Evolutionary conservation across 2,329 filamentous ascomycete species (phyloP).

Genomic region (Stenocarpella maydis): DNA sequence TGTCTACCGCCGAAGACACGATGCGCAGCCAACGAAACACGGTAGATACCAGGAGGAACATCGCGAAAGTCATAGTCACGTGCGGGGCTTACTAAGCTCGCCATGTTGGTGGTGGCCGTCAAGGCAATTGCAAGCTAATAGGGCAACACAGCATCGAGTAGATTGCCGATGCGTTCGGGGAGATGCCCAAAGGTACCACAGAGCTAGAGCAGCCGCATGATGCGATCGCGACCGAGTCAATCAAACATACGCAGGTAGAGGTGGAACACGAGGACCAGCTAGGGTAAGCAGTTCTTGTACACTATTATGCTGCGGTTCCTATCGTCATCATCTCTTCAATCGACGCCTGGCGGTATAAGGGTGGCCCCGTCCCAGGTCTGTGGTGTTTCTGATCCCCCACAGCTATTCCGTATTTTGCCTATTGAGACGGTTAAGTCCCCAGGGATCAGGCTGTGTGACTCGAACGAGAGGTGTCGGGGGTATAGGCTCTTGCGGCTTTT

Average conservation of each 20-base stretch:
- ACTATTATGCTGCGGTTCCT: too few relatives aligned
- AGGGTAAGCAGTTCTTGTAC: too few relatives aligned
- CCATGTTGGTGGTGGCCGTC: too few relatives aligned
- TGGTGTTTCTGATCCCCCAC: neutral
- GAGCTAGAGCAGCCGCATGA: slow-evolving; percentile 28
- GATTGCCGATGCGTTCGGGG: slow-evolving; percentile 11
- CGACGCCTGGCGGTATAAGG: neutral
- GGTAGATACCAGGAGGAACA: neutral
- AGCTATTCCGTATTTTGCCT: neutral
- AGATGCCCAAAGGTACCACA: slow-evolving; percentile 23
- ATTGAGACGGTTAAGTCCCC: neutral
- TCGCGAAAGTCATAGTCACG: slow-evolving; percentile 12
- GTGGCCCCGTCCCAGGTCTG: neutral
- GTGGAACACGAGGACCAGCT: neutral
- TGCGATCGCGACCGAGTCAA: slow-evolving; percentile 15
- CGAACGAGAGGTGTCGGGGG: neutral
- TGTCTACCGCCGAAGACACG: too few relatives aligned
- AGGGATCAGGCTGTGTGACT: slow-evolving; percentile 1
- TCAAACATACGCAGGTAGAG: neutral
- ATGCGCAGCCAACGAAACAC: neutral
- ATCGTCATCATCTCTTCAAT: neutral
- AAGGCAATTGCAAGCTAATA: neutral
- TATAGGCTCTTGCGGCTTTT: neutral
- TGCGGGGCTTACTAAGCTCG: slow-evolving; percentile 21
- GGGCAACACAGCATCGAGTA: slow-evolving; percentile 27